A percentile compares a stretch with the other conserved stretches of the same genome.
Evolutionary conservation across 2,329 filamentous ascomycete genomes (phyloP).

Genomic region (Fusarium sulawesiense): DNA sequence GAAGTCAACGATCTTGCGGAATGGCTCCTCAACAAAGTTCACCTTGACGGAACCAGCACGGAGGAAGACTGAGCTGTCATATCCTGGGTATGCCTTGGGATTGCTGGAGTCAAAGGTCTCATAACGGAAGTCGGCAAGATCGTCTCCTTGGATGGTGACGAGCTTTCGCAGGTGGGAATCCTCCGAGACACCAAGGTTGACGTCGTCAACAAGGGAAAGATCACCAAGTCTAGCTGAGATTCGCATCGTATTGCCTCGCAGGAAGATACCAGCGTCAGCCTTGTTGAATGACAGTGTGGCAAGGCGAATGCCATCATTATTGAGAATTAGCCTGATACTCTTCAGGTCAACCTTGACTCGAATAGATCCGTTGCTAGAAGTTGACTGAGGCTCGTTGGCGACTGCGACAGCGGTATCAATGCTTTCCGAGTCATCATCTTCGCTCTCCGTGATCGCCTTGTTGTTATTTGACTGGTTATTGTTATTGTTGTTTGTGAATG

Average conservation of each 20-base stretch:
- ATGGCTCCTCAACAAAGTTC: constrained; percentile 96
- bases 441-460: constrained; percentile 54
- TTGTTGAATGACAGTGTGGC: constrained; percentile 94
- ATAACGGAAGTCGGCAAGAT: constrained; percentile 96
- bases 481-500: constrained; percentile 75
- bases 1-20: constrained; percentile 98
- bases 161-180: constrained; percentile 85
- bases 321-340: constrained; percentile 92
- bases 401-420: constrained; percentile 51
- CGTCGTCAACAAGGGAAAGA: constrained; percentile 88
- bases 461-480: constrained; percentile 54
- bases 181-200: constrained; percentile 88
- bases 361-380: constrained; percentile 74
- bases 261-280: constrained; percentile 89
- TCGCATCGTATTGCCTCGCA: constrained; percentile 87
- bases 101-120: constrained; percentile 88
- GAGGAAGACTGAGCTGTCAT: constrained; percentile 90
- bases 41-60: constrained; percentile 95
- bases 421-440: constrained; percentile 51
- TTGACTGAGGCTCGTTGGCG: constrained; percentile 47
- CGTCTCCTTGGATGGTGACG: constrained; percentile 93
- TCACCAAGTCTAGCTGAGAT: constrained; percentile 89
- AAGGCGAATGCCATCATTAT: constrained; percentile 95
- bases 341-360: constrained; percentile 94
- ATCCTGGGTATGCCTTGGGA: constrained; percentile 83